Conservation (phyloP, 2,329 filamentous ascomycete species). For the Alternaria conjuncta region DNA sequence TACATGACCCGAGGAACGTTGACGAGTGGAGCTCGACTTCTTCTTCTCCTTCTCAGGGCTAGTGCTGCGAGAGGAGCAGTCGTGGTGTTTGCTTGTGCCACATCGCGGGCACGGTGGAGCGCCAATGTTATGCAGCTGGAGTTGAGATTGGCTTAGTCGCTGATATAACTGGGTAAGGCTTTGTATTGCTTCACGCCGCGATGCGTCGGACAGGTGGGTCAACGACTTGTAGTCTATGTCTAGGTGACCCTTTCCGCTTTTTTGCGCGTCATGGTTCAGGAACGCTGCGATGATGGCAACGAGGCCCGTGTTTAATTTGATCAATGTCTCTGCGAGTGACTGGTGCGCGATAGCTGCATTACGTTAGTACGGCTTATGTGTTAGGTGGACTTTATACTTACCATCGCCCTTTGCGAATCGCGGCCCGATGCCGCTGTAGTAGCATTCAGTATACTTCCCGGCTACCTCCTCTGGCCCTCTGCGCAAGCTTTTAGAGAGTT, state of each 20-base stretch:
- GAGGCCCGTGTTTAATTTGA: slow-evolving; percentile 56
- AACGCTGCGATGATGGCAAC: slow-evolving; percentile 56
- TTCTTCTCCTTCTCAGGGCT: slow-evolving; percentile 33
- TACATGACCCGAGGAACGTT: slow-evolving; percentile 32
- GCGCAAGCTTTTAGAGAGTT: slow-evolving; percentile 50
- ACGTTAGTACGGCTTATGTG: neutral
- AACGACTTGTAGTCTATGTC: slow-evolving; percentile 54
- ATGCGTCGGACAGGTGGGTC: slow-evolving; percentile 54
- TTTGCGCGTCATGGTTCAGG: slow-evolving; percentile 44
- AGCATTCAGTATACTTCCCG: slow-evolving; percentile 50
- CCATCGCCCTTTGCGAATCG: slow-evolving; percentile 54
- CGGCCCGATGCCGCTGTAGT: slow-evolving; percentile 44
- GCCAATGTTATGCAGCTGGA: slow-evolving; percentile 36
- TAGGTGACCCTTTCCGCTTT: slow-evolving; percentile 34
- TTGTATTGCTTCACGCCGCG: slow-evolving; percentile 53
- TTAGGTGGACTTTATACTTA: slow-evolving; percentile 30
- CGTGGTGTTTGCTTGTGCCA: slow-evolving; percentile 32
- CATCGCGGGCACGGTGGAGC: slow-evolving; percentile 28
- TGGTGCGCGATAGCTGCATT: slow-evolving; percentile 53
- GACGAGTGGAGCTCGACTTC: slow-evolving; percentile 23
- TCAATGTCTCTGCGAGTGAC: slow-evolving; percentile 54
- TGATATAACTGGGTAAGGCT: slow-evolving; percentile 51
- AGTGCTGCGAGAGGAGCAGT: slow-evolving; percentile 25
- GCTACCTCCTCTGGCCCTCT: slow-evolving; percentile 52
- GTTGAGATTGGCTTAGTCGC: slow-evolving; percentile 47